Conservation (phyloP, 441 rosid genomes). For the Gossypium schwendimanii region DNA sequence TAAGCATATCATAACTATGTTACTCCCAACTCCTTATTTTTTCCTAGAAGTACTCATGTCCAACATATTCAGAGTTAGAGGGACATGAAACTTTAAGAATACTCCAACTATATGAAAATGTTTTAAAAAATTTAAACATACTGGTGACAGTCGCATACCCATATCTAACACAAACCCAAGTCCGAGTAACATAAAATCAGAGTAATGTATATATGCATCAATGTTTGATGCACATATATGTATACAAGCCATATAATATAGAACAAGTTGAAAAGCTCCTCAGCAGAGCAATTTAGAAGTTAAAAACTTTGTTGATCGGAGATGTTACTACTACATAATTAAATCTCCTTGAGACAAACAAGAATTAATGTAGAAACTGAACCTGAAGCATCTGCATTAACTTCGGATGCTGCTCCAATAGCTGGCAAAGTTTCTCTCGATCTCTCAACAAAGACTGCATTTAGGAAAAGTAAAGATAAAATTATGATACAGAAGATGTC, state of each 20-base stretch:
- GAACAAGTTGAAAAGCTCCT: neutral
- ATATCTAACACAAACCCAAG: neutral
- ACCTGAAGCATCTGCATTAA: constrained; percentile 98
- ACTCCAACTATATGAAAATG: neutral
- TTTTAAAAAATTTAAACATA: neutral
- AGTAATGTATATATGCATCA: neutral
- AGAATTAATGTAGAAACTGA: neutral
- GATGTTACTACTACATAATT: neutral
- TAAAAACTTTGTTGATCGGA: neutral
- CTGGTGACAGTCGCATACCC: neutral
- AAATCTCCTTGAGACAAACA: neutral
- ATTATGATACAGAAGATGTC: constrained; percentile 9
- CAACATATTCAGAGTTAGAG: neutral
- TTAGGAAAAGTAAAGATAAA: constrained; percentile 13
- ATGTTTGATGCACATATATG: neutral
- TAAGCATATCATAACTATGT: neutral
- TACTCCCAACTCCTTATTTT: neutral
- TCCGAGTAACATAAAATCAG: neutral
- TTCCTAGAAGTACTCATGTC: neutral
- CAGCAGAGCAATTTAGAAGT: neutral
- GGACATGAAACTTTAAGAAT: neutral
- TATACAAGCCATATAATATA: neutral
- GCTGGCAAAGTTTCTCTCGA: constrained; percentile 88
- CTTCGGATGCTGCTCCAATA: constrained; percentile 92
- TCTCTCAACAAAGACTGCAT: constrained; percentile 79